A percentile compares a stretch with the other conserved stretches of the same genome.
These are phyloP conservation scores for Pseudogymnoascus sp. DNA, from an alignment of 2,329 filamentous ascomycete species.

Conservation along the genomic window DNA sequence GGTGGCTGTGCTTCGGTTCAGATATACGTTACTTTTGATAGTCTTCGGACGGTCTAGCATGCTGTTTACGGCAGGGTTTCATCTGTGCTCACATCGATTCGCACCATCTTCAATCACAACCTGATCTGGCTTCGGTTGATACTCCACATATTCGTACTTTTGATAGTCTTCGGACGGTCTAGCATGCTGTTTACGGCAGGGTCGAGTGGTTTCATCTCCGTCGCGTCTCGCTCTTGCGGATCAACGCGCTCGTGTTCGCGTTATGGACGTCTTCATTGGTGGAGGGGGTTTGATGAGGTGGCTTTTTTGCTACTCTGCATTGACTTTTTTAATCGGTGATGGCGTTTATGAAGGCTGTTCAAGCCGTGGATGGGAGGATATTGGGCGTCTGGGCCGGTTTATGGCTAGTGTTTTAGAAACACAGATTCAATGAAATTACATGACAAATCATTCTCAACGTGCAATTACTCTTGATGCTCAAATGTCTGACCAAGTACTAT, in stretches of 20 bases:
- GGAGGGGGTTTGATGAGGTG: not conserved
- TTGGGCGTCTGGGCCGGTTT: slow-evolving; percentile 7
- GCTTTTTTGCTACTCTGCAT: not conserved
- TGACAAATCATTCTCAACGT: slow-evolving; percentile 4
- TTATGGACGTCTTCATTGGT: slow-evolving; percentile 2
- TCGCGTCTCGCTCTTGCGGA: slow-evolving; percentile 18
- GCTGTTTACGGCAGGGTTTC: slow-evolving; percentile 29
- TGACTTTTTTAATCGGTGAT: not conserved
- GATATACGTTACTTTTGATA: slow-evolving; percentile 28
- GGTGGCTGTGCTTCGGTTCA: not conserved
- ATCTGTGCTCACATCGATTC: slow-evolving; percentile 12
- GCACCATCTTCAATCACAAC: slow-evolving; percentile 14
- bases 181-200: slow-evolving; percentile 30
- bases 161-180: slow-evolving; percentile 30
- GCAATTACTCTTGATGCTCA: not conserved
- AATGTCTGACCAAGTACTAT: not conserved
- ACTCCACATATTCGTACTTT: slow-evolving; percentile 21
- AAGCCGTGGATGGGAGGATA: slow-evolving; percentile 7
- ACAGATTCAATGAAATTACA: slow-evolving; percentile 6
- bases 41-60: slow-evolving; percentile 28
- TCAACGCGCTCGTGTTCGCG: slow-evolving; percentile 11
- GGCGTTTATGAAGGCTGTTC: slow-evolving; percentile 7
- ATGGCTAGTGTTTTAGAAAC: slow-evolving; percentile 8
- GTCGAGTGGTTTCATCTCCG: slow-evolving; percentile 18
- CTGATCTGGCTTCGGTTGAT: slow-evolving; percentile 18